Evolutionary conservation across 2,329 filamentous ascomycete species (phyloP).

Genomic region (Nemania bipapillata): DNA sequence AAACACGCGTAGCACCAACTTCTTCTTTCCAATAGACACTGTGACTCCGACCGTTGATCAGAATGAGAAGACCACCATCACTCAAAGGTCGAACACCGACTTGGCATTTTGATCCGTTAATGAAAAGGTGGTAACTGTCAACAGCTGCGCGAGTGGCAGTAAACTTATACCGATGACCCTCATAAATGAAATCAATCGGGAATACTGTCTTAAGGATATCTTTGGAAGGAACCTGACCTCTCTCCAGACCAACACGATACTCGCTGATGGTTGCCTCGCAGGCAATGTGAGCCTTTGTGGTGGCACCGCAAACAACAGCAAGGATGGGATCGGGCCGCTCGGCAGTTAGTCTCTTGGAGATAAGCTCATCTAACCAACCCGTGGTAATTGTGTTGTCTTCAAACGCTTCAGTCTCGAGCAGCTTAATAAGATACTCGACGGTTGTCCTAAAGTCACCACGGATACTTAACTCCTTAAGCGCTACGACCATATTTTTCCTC

Average conservation of each 20-base stretch:
- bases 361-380: slow-evolving; percentile 97
- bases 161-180: slow-evolving; percentile 96
- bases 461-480: slow-evolving; percentile 98
- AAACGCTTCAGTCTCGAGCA: slow-evolving; percentile 96
- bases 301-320: slow-evolving; percentile 93
- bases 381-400: slow-evolving; percentile 99
- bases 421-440: slow-evolving; percentile 98
- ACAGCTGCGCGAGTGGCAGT: slow-evolving; percentile 90
- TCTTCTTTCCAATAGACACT: slow-evolving; percentile 99
- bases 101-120: slow-evolving; percentile 96
- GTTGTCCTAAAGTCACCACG: slow-evolving; percentile 99
- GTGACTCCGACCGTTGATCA: slow-evolving; percentile 92
- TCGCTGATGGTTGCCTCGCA: slow-evolving; percentile 88
- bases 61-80: slow-evolving; percentile 90
- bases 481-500: slow-evolving; percentile 98
- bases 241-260: slow-evolving; percentile 89
- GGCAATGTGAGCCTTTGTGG: slow-evolving; percentile 93
- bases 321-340: slow-evolving; percentile 93
- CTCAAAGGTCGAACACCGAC: slow-evolving; percentile 92
- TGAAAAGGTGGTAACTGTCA: slow-evolving; percentile 97
- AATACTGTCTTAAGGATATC: slow-evolving; percentile 98
- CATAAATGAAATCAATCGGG: slow-evolving; percentile 98
- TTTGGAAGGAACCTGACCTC: slow-evolving; percentile 96
- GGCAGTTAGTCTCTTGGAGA: slow-evolving; percentile 95
- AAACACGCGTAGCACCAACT: slow-evolving; percentile 92